Base-by-base conservation (phyloP, 1,139 yeast species). In the Suhomyces atakaporum region DNA sequence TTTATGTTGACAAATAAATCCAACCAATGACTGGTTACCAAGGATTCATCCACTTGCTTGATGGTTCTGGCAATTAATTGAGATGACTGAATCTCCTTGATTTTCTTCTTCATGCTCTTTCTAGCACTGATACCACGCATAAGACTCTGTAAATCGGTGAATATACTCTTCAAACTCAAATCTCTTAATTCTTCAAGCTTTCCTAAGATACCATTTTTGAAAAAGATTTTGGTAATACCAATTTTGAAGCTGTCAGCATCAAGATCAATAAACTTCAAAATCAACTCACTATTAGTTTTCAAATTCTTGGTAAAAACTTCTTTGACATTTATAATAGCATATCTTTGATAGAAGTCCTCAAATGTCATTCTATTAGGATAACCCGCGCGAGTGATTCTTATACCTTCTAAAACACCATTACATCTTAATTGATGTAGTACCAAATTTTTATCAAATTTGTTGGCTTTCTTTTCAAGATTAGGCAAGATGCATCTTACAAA, bases 321-420 rank as follows among this genome's bases (percentile, higher is more conserved):
- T 18, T 60, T 60, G 3, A 65, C 61, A 36, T 74, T 75, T 25
- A 94, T 66, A 16, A 90, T 77, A 21, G 78, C 77, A 56, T 94
- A 94, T 38, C 96, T 73, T 35, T 68, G 74, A 40, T 77, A 78
- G 61, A 94, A 92, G 38, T 88, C 95, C 29, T 81, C 77, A 59
- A 90, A 92, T 31, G 83, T 77, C 57, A 92, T 77, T 47, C 97
- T 77, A 60, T 94, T 94, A 1, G 99, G 98, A 57, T 85, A 94
- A 3, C 99, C 99, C 11, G 96, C 90, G 47, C 99, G 75, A 0
- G 97, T 96, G 45, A 94, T 92, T 61, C 98, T 75, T 28, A 94
- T 94, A 45, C 99, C 99, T 68, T 94, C 99, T 33, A 94, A 66
- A 10, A 94, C 99, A 74, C 99, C 99, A 57, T 94, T 94, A 58